Evolutionary conservation across 148 eudicot genomes (phyloP).

Genomic region (Amaranthus palmeri): DNA sequence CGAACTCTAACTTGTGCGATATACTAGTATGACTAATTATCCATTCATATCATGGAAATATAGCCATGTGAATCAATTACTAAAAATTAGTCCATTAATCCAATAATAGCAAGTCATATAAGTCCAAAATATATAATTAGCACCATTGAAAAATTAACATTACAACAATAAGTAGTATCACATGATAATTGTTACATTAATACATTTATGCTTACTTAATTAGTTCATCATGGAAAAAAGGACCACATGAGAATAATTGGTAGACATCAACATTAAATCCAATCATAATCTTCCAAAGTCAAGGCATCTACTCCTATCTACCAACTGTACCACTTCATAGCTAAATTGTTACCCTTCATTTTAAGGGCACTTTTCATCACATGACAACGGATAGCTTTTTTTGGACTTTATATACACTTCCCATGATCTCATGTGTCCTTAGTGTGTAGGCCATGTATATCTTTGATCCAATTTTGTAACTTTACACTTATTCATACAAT

Average conservation of each 20-base stretch:
- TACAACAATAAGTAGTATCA: background rate
- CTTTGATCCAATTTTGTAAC: conserved; percentile 14
- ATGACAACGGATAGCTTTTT: conserved; percentile 23
- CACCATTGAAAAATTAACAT: too few species aligned
- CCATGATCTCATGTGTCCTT: background rate
- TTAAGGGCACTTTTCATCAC: conserved; percentile 19
- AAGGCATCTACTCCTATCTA: background rate
- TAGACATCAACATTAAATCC: background rate
- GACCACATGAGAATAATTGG: conserved; percentile 14
- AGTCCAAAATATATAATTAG: too few species aligned
- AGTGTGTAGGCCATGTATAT: background rate
- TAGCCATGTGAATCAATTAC: conserved; percentile 7
- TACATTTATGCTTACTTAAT: background rate
- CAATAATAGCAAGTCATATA: too few species aligned
- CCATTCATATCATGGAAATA: conserved; percentile 1
- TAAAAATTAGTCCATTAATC: conserved; percentile 1
- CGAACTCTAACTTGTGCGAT: too few species aligned
- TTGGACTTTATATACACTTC: conserved; percentile 10
- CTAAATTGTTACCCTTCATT: background rate
- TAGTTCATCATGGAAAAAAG: background rate
- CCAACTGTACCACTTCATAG: too few species aligned
- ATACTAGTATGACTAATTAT: background rate
- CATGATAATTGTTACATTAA: background rate
- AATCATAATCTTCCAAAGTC: conserved; percentile 15
- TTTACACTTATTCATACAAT: conserved; percentile 1